Evolutionary conservation across 345 rosid species (phyloP), one percentile per base, ranked within the genome.

Genomic region (Turritis glabra): DNA sequence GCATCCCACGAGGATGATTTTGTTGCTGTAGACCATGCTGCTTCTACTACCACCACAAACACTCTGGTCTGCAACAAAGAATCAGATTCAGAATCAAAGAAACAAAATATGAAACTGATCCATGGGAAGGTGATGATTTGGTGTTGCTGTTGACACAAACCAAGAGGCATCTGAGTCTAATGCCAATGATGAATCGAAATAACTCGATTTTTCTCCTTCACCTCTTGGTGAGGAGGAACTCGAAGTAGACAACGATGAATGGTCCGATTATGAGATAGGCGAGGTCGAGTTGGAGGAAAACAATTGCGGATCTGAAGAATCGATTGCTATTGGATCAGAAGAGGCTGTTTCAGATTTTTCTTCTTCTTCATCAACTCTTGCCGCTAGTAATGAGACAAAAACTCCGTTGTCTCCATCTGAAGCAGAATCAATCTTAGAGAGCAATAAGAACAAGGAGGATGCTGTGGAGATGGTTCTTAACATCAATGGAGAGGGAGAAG

Each of bases 401-500:
- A 27, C 27, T 62, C 32, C 19, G 5, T 37, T 60, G 65, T 22
- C 74, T 18, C 78, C 83, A 8, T 63, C 52, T 48, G 79, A 76
- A 33, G 75, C 81, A 30, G 82, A 73, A 32, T 27, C 83, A 69
- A 14, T 75, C 50, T 60, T 72, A 54, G 17, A 81, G 52, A 41
- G 52, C 52, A 15, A 48, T 3, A 33, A 53, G 53, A 55, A 33
- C 25, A 54, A 69, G 50, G 64, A 76, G 51, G 19, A 67, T 50
- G 61, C 54, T 50, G 68, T 23, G 67, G 72, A 52, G 55, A 44
- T 37, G 52, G 71, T 23, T 46, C 53, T 68, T 46, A 55, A 50
- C 29, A 73, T 74, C 60, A 80, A 81, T 29, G 84, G 76, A 72
- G 89, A 87, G n/a, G 62, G 23, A 43, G 55, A 75, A 9, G 33